Percentiles rank a stretch among this genome's conserved stretches.
phyloP scores from a whole-genome alignment of 441 rosid species.

The Dalechampia spathulata region DNA sequence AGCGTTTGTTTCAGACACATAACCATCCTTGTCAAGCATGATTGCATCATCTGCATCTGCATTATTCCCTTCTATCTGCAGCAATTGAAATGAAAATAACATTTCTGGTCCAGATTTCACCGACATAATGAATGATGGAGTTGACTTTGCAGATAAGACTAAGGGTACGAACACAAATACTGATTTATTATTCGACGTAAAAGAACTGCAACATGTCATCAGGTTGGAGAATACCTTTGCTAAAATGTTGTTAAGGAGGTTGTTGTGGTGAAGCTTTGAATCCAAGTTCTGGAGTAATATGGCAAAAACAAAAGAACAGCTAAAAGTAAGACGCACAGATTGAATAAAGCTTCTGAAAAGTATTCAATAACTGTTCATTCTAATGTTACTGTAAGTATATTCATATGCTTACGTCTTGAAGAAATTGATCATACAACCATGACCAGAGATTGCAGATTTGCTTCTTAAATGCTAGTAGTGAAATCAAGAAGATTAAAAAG shows the following conservation, averaged over 20 bases:
- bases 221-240: constrained; percentile 56
- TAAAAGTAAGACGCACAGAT: not conserved
- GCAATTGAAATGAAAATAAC: constrained; percentile 8
- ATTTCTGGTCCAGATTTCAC: constrained; percentile 3
- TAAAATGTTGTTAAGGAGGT: constrained; percentile 81
- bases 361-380: not conserved
- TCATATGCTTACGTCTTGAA: not conserved
- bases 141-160: too few relatives aligned
- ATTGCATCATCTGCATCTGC: constrained; percentile 73
- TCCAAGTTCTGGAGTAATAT: constrained; percentile 55
- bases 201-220: not conserved
- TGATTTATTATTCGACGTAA: not conserved
- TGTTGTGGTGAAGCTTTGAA: constrained; percentile 93
- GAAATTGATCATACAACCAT: not conserved
- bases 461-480: not conserved
- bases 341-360: not conserved
- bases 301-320: constrained; percentile 8
- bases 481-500: not conserved
- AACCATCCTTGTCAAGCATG: constrained; percentile 93
- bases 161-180: too few relatives aligned
- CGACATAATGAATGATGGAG: not conserved
- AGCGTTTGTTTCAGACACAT: constrained; percentile 88
- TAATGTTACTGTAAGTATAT: too few relatives aligned
- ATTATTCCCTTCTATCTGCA: constrained; percentile 84
- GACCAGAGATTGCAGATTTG: not conserved